phyloP scores from a whole-genome alignment of 352 stramenopile species.

The Globisporangium paddicum region DNA sequence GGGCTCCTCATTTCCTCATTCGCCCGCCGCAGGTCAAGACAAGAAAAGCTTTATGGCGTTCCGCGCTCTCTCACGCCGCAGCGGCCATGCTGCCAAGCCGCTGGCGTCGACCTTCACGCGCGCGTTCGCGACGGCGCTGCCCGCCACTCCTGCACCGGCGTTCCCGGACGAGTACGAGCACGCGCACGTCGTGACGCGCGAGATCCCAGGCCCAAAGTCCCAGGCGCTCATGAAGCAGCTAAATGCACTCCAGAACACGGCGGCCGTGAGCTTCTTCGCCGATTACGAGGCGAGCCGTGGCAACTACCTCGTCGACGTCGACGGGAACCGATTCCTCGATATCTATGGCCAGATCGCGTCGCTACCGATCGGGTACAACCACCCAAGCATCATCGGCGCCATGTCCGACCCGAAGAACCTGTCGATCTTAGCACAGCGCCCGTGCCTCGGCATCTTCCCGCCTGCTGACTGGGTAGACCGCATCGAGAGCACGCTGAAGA shows the following conservation, averaged over 20 bases:
- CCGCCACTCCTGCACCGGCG: constrained; percentile 41
- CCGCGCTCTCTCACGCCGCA: not conserved
- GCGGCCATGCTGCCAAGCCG: too few species aligned
- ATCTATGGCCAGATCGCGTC: constrained; percentile 85
- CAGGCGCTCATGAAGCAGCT: constrained; percentile 47
- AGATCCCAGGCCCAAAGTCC: constrained; percentile 66
- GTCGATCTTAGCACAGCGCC: constrained; percentile 63
- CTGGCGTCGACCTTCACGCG: not conserved
- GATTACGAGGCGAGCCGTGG: constrained; percentile 69
- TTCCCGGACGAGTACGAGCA: constrained; percentile 60
- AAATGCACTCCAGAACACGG: constrained; percentile 56
- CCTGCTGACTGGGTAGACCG: constrained; percentile 71
- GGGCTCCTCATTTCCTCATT: constrained; percentile 6
- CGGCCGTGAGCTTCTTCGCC: constrained; percentile 70
- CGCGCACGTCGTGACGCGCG: constrained; percentile 43
- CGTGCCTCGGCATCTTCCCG: constrained; percentile 72
- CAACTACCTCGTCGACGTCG: constrained; percentile 85
- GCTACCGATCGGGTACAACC: constrained; percentile 84
- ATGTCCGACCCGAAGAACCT: constrained; percentile 64
- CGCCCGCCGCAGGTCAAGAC: not conserved
- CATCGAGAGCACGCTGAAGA: constrained; percentile 54
- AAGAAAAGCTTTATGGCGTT: constrained; percentile 2
- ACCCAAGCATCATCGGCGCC: constrained; percentile 60
- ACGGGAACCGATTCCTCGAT: constrained; percentile 81
- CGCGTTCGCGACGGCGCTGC: constrained; percentile 13